phyloP scores from a whole-genome alignment of 257 asterid species.

The Phtheirospermum japonicum region DNA sequence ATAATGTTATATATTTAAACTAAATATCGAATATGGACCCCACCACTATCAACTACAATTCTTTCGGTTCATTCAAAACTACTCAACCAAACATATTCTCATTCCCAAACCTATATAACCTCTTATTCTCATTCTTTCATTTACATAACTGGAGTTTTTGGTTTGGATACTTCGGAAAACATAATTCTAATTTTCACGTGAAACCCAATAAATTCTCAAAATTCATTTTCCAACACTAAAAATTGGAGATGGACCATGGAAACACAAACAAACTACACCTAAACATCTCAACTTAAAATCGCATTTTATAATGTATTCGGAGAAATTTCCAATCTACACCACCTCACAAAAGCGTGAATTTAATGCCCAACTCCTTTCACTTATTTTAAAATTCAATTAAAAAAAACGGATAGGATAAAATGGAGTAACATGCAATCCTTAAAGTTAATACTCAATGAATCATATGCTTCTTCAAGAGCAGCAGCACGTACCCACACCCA shows the following conservation, averaged over 20 bases:
- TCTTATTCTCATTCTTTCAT: too few relatives aligned
- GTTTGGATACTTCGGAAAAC: too few relatives aligned
- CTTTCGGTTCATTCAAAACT: too few relatives aligned
- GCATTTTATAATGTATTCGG: not conserved
- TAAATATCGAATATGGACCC: too few relatives aligned
- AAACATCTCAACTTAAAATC: not conserved
- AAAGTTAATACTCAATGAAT: slow-evolving; percentile 26
- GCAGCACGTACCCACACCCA: slow-evolving; percentile 92
- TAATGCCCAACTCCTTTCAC: slow-evolving; percentile 15
- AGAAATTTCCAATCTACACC: not conserved
- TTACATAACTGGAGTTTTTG: too few relatives aligned
- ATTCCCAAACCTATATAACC: too few relatives aligned
- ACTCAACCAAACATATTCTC: too few relatives aligned
- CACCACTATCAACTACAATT: too few relatives aligned
- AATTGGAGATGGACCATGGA: not conserved
- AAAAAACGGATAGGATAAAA: not conserved
- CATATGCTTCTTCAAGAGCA: slow-evolving; percentile 70
- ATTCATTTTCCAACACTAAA: too few relatives aligned
- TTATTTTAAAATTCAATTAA: not conserved
- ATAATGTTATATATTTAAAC: too few relatives aligned
- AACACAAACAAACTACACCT: not conserved
- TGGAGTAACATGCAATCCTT: not conserved
- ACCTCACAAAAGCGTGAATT: slow-evolving; percentile 15
- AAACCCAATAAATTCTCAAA: too few relatives aligned
- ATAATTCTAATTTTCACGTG: too few relatives aligned